Evolutionary conservation across 805 yeast species (phyloP).

Genomic region (Helenozyma rhizophorensis): DNA sequence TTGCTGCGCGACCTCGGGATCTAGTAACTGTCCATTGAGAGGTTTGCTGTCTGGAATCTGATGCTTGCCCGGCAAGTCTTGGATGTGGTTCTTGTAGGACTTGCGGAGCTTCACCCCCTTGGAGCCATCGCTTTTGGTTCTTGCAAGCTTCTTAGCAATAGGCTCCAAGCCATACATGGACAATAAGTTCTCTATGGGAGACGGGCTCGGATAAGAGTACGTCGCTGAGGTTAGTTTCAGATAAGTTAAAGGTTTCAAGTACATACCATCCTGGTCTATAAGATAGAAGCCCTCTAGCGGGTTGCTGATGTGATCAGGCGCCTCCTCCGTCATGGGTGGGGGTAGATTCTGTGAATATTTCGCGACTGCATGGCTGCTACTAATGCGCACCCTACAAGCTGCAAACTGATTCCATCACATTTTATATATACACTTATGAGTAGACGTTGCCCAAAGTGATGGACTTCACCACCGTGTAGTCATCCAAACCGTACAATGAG

Average conservation of each 20-base stretch:
- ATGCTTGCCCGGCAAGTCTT: constrained; percentile 79
- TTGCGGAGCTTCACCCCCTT: constrained; percentile 91
- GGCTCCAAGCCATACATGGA: constrained; percentile 61
- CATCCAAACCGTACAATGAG: constrained; percentile 57
- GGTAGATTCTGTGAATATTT: too few species aligned
- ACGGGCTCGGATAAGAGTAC: constrained; percentile 50
- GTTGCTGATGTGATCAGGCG: constrained; percentile 4
- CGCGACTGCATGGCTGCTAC: too few species aligned
- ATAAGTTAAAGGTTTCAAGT: too few species aligned
- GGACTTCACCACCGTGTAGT: constrained; percentile 51
- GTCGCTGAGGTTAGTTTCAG: constrained; percentile 19
- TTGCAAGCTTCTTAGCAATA: constrained; percentile 75
- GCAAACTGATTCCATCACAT: too few species aligned
- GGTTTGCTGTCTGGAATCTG: constrained; percentile 49
- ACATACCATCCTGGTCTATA: constrained; percentile 18
- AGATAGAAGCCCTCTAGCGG: constrained; percentile 17
- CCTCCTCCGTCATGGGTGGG: constrained; percentile 4
- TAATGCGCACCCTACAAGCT: too few species aligned
- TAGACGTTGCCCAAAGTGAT: constrained; percentile 44
- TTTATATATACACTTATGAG: too few species aligned
- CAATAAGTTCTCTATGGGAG: constrained; percentile 71
- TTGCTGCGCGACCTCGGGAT: constrained; percentile 31
- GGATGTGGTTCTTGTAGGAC: constrained; percentile 89
- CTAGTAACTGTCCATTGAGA: constrained; percentile 31
- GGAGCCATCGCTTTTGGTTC: constrained; percentile 82